Evolutionary conservation across 495 filamentous ascomycete genomes (phyloP).

Genomic region (Penicillium canescens): DNA sequence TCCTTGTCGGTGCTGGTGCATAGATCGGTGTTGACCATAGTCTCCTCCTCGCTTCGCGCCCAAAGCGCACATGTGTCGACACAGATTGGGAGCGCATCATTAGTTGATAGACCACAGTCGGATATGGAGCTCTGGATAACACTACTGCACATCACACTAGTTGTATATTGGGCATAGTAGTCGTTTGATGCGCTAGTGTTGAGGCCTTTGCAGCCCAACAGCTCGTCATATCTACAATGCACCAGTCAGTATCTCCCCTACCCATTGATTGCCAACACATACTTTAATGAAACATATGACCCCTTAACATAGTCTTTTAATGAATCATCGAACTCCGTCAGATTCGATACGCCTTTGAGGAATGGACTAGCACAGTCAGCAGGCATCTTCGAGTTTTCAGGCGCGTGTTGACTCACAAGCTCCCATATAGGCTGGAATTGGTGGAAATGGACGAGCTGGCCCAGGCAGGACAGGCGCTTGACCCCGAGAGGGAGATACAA

Average conservation of each 20-base stretch:
- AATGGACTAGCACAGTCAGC: conserved; percentile 69
- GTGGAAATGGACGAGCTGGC: conserved; percentile 79
- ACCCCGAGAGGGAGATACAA: conserved; percentile 80
- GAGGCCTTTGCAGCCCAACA: conserved; percentile 80
- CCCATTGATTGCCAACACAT: conserved; percentile 26
- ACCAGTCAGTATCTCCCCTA: conserved; percentile 15
- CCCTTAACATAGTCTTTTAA: conserved; percentile 71
- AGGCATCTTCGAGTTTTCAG: neutral
- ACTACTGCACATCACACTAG: conserved; percentile 88
- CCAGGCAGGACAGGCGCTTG: conserved; percentile 83
- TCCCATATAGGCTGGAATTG: conserved; percentile 56
- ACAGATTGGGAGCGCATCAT: conserved; percentile 75
- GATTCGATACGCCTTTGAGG: conserved; percentile 74
- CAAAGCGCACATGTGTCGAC: conserved; percentile 82
- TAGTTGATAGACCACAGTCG: conserved; percentile 64
- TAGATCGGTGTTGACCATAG: conserved; percentile 70
- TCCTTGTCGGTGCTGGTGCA: conserved; percentile 65
- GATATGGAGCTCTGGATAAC: conserved; percentile 87
- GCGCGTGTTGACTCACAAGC: conserved; percentile 66
- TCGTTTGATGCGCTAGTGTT: conserved; percentile 78
- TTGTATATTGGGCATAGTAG: conserved; percentile 93
- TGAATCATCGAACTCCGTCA: conserved; percentile 75
- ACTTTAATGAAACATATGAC: conserved; percentile 78
- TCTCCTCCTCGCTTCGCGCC: conserved; percentile 83
- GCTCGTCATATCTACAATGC: conserved; percentile 34